Evolutionary conservation across 1,284 basidiomycete genomes (phyloP), one percentile per base, ranked within the genome.

Genomic region (Schizophyllum commune): DNA sequence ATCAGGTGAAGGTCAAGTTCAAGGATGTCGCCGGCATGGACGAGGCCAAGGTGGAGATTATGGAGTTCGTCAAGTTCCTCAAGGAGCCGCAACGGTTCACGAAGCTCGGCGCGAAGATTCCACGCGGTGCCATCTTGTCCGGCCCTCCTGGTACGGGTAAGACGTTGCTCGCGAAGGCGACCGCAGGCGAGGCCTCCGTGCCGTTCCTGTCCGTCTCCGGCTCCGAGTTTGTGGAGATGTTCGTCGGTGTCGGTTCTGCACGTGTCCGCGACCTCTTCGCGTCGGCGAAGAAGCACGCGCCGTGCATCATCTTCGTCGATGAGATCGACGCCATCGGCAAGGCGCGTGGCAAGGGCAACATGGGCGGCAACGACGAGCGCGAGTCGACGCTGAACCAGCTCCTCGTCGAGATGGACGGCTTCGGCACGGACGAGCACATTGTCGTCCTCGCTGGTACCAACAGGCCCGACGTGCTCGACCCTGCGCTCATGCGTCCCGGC

Each of bases 191-290:
- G 76, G 96, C 96, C 8, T 91, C 87, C 57, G 96, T 98, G 2
- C 96, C 96, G 52, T 99, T 99, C 88, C 83, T 98, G 60, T 97
- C 94, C 27, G 96, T 99, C 52, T 98, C 96, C 55, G 96, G 97
- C 60, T 98, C 96, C 60, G 97, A 99, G 73, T 99, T 99, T 71
- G 95, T 99, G 65, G 97, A 99, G 78, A 98, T 99, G 95, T 99
- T 99, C 72, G 97, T 99, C 65, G 96, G 96, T 79, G 97, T 99
- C 61, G 96, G 96, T 68, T 95, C 96, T 1, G 97, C 94, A 11
- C 89, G 97, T 67, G 97, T 99, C 13, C 88, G 96, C 60, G 96
- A 99, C 76, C 86, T 99, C 60, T 99, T 99, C 73, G 92, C 94
- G 32, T 95, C 90, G 2, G 96, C 96, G 60, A 96, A 94, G 84